phyloP scores from a whole-genome alignment of 257 asterid genomes.

The Fraxinus excelsior region DNA sequence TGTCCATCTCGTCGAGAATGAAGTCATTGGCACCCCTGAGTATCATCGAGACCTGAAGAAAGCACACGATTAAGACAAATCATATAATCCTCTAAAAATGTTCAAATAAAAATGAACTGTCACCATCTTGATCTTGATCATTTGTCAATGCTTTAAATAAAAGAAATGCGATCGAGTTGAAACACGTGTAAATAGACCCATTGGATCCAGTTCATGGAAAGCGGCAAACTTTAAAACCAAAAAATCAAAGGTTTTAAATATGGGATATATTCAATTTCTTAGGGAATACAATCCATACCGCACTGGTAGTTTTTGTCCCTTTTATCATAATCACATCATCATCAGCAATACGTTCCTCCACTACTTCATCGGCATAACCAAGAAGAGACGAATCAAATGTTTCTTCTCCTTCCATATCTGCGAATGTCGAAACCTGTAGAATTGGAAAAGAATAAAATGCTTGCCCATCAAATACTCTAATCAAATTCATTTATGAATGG shows the following conservation, averaged over 20 bases:
- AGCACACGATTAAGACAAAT: not conserved
- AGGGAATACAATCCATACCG: constrained; percentile 45
- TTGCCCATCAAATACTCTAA: not conserved
- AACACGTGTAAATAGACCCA: not conserved
- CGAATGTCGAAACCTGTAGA: constrained; percentile 81
- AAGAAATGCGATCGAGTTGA: not conserved
- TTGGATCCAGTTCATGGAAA: not conserved
- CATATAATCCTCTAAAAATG: not conserved
- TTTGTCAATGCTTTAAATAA: constrained; percentile 12
- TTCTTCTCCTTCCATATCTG: constrained; percentile 98
- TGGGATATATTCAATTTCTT: not conserved
- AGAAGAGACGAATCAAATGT: constrained; percentile 81
- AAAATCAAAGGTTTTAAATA: constrained; percentile 8
- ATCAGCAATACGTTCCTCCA: constrained; percentile 87
- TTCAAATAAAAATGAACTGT: not conserved
- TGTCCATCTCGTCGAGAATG: constrained; percentile 98
- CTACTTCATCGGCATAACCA: constrained; percentile 90
- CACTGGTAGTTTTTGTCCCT: constrained; percentile 78
- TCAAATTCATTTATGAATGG: not conserved
- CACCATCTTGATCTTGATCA: not conserved
- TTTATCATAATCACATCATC: constrained; percentile 90
- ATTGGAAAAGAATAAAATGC: constrained; percentile 9
- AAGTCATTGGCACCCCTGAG: constrained; percentile 94
- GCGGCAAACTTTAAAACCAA: constrained; percentile 6
- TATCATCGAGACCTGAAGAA: constrained; percentile 70